Base-by-base conservation (phyloP, 352 stramenopile species). In the Pythium phragmiticola region DNA sequence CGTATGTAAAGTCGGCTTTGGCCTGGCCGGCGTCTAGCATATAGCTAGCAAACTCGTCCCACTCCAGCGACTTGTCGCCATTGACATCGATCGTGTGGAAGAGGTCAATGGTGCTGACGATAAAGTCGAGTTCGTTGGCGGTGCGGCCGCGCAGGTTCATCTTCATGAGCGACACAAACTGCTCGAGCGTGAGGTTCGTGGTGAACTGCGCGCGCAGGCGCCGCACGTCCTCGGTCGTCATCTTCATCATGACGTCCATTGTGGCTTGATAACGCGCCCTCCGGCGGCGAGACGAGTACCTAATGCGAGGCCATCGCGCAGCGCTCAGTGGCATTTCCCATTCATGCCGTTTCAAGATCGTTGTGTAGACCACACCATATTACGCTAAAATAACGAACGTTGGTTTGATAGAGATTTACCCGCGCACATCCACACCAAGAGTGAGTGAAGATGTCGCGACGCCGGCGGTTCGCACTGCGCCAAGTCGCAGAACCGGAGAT, bases 81-180 rank as follows among this genome's bases (percentile, higher is more conserved):
- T 97, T 96, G 57, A 96, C 84, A 65, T 97, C 89, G 55, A 97
- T 95, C 17, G 90, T 90, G 39, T 92, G 83, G 69, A 96, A 97
- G 34, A 97, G 79, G 41, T 97, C 85, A 50, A 92, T 87, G 19
- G 92, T 80, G 17, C 84, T 76, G 4, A 94, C 80, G 5, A 95
- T 82, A 72, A 96, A 92, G 61, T 92, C 80, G 11, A 94, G 66
- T 70, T 66, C 34, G 48, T 64, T 34, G 46, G 23, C 51, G 57
- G 89, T 89, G 60, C 82, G 81, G 54, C 89, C 75, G 47, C 82
- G 74, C 23, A 92, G 72, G 60, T 73, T 84, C 48, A 75, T 84
- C 60, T 87, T 87, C 68, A 95, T 80, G 36, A 89, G 77, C 17
- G 63, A 68, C 30, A 92, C 80, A 60, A 95, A 92, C 54, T 84